phyloP scores from a whole-genome alignment of 495 filamentous ascomycete genomes.

The Cenococcum geophilum region DNA sequence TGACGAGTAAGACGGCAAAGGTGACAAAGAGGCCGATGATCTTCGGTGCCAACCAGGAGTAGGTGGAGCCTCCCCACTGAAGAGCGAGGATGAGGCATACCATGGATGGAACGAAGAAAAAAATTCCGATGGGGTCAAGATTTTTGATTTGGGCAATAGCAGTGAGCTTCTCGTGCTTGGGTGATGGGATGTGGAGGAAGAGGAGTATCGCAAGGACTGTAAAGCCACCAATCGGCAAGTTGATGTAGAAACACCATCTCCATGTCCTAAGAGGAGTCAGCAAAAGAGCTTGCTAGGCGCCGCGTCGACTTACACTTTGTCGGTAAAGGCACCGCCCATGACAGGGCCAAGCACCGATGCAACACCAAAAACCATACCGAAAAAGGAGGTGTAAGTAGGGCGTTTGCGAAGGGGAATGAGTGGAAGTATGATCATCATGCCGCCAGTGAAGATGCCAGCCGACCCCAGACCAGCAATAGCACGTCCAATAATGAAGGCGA shows the following conservation, averaged over 20 bases:
- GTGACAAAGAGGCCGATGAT: slow-evolving; percentile 66
- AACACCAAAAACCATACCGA: slow-evolving; percentile 14
- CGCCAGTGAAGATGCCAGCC: slow-evolving; percentile 28
- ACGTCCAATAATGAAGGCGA: slow-evolving; percentile 28
- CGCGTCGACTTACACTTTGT: background rate
- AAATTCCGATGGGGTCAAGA: slow-evolving; percentile 14
- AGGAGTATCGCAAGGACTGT: slow-evolving; percentile 3
- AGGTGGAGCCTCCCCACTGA: slow-evolving; percentile 49
- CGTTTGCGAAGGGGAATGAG: slow-evolving; percentile 24
- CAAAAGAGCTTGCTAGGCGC: background rate
- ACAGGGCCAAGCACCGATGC: slow-evolving; percentile 13
- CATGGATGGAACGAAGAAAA: slow-evolving; percentile 15
- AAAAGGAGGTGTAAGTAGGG: slow-evolving; percentile 14
- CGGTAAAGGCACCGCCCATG: slow-evolving; percentile 13
- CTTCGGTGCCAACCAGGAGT: slow-evolving; percentile 57
- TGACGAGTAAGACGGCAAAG: slow-evolving; percentile 57
- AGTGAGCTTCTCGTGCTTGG: background rate
- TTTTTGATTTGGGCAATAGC: slow-evolving; percentile 4
- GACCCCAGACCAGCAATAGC: slow-evolving; percentile 31
- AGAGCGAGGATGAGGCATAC: slow-evolving; percentile 24
- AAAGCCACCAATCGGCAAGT: slow-evolving; percentile 35
- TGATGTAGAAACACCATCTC: slow-evolving; percentile 42
- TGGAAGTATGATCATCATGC: slow-evolving; percentile 17
- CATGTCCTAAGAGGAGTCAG: slow-evolving; percentile 21
- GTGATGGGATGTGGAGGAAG: slow-evolving; percentile 12